Base-by-base conservation (phyloP, 345 rosid genomes). In the Lepidium aucheri region DNA sequence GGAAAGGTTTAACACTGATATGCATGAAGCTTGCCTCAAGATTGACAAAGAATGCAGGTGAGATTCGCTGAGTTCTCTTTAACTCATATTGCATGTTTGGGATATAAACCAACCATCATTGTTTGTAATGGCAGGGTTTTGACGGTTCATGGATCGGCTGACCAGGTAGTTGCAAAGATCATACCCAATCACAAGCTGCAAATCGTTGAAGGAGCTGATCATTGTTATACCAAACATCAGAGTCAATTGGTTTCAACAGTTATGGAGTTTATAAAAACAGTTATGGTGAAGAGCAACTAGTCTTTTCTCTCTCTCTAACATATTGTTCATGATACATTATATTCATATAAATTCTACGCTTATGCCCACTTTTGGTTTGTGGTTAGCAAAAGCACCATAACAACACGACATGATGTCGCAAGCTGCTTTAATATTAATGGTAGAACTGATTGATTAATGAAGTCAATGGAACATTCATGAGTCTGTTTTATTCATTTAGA, bases 131-230 rank as follows among this genome's bases (percentile, higher is more conserved):
- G 22, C 69, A 85, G 96, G 76, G 87, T 89, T 28, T 60, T 86
- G 85, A 89, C 96, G 32, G 80, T 89, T 61, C 98, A 91, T 49
- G 98, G 96, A 78, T 70, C 86, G 20, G 75, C 53, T 18, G 96
- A 91, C 34, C 65, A 80, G 67, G 26, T 78, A 38, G 86, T 91
- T 66, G 85, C 78, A 3, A 89, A 86, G 77, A 70, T 86, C 75
- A 87, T 91, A 70, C 77, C 78, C 0, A 89, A 83, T 78, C 95
- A 87, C 69, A 69, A 78, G 67, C 63, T 89, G 55, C 80, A 78
- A 39, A 82, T 85, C 34, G 61, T 91, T 18, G 75, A 83, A 73
- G 92, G 83, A 53, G 96, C 95, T 14, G 45, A 89, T 75, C 96
- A 87, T 73, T 60, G 74, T 18, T 91, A 78, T 68, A 81, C 87